These are phyloP conservation scores for Quaeritorhiza haematococci DNA, from an alignment of 371 early-diverging fungal species.

Conservation along the genomic window DNA sequence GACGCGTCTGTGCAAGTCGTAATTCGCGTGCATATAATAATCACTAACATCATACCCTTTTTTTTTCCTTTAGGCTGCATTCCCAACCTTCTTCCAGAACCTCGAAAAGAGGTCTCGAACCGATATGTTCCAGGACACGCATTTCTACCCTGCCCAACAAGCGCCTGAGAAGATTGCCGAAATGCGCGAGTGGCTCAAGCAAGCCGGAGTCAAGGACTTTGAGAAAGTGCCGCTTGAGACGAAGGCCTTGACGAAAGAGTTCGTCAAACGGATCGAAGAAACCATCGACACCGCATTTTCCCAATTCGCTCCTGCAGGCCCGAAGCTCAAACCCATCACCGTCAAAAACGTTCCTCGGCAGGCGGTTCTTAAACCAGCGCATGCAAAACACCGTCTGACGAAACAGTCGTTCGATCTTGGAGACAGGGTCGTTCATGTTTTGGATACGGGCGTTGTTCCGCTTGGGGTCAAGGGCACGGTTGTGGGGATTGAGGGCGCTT, in stretches of 20 bases:
- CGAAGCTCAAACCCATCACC: constrained; percentile 37
- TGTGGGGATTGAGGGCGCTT: constrained; percentile 65
- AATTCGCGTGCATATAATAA: background rate
- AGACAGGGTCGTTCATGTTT: constrained; percentile 77
- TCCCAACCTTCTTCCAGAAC: constrained; percentile 59
- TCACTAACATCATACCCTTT: background rate
- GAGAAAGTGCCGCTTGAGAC: constrained; percentile 64
- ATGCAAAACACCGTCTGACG: constrained; percentile 63
- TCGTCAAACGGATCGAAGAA: constrained; percentile 54
- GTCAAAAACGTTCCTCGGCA: constrained; percentile 59
- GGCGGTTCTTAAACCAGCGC: constrained; percentile 70
- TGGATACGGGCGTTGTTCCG: constrained; percentile 74
- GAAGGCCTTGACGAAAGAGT: constrained; percentile 58
- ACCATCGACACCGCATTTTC: constrained; percentile 34
- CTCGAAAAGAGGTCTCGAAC: constrained; percentile 46
- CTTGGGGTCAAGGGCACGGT: constrained; percentile 78
- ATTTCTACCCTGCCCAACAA: constrained; percentile 46
- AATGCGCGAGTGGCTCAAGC: constrained; percentile 67
- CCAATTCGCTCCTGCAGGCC: constrained; percentile 4
- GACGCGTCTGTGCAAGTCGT: too few relatives aligned
- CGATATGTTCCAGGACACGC: constrained; percentile 50
- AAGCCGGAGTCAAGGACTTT: constrained; percentile 53
- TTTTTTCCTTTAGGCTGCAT: constrained; percentile 20
- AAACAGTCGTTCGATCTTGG: constrained; percentile 80
- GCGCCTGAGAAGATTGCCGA: constrained; percentile 41